phyloP scores from a whole-genome alignment of 2,329 filamentous ascomycete species.

The Gaeumannomyces sp. region DNA sequence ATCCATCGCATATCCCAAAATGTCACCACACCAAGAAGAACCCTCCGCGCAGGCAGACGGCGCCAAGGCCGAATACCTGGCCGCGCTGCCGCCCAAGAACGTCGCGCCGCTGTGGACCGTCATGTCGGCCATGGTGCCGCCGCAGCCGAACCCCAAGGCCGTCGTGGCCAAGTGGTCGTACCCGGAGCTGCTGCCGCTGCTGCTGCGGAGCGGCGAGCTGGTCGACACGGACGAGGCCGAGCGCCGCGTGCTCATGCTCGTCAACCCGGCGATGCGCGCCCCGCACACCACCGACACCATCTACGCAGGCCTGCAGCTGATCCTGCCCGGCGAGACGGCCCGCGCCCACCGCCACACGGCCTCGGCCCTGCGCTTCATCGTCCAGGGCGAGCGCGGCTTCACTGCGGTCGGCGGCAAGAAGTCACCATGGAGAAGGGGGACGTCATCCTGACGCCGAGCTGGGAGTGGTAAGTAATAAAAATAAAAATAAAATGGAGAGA shows the following conservation, averaged over 20 bases:
- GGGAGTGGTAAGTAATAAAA: slow-evolving; percentile 37
- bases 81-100: slow-evolving; percentile 3
- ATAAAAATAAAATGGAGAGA: too few relatives aligned
- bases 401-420: slow-evolving; percentile 50
- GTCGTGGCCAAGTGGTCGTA: slow-evolving; percentile 18
- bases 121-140: slow-evolving; percentile 11
- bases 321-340: slow-evolving; percentile 49
- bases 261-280: slow-evolving; percentile 22
- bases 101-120: slow-evolving; percentile 10
- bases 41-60: background rate
- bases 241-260: slow-evolving; percentile 24
- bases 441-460: slow-evolving; percentile 50
- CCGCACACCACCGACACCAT: slow-evolving; percentile 53
- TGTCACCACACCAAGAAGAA: background rate
- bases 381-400: slow-evolving; percentile 48
- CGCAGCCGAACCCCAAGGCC: slow-evolving; percentile 6
- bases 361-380: slow-evolving; percentile 51
- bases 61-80: slow-evolving; percentile 6
- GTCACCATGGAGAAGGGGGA: slow-evolving; percentile 45
- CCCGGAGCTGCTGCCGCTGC: slow-evolving; percentile 18
- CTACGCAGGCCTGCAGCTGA: slow-evolving; percentile 50
- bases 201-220: slow-evolving; percentile 19
- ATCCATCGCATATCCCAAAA: background rate
- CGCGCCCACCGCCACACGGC: slow-evolving; percentile 50
- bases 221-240: slow-evolving; percentile 23